Evolutionary conservation across 2,329 filamentous ascomycete genomes (phyloP), one percentile per base, ranked within the genome.

Genomic region (Orbilia oligospora): DNA sequence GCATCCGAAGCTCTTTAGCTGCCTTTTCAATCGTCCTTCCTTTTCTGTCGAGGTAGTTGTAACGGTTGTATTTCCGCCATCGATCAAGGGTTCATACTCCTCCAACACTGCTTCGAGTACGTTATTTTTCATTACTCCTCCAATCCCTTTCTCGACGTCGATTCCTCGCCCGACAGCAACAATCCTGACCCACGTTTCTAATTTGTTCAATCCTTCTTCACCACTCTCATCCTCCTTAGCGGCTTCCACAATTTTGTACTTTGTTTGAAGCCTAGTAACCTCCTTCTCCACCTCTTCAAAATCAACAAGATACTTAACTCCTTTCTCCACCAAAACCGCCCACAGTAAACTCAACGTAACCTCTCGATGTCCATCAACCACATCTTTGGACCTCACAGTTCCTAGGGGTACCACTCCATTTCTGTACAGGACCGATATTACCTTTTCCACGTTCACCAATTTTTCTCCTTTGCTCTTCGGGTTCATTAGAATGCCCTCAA

Each of bases 291-390:
- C 81, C 67, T 88, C 87, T 5, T 85, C 82, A 86, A 87, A 89
- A 80, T 91, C 87, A 1, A 91, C 84, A 0, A 91, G 84, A 5
- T 83, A 84, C 5, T 84, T 83, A 6, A 91, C 83, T 27, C 79
- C 81, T 14, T 81, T 89, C 84, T 86, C 87, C 48, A 87, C 87
- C 44, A 91, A 87, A 22, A 91, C 84, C 2, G 85, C 85, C 89
- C 89, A 91, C 4, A 91, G 84, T 9, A 91, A 84, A 4, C 86
- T 87, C 53, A 91, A 85, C 0, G 89, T 91, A 83, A 89, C 90
- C 81, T 91, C 89, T 8, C 90, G 87, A 80, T 90, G 89, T 1
- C 90, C 90, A 80, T 91, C 87, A 5, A 91, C 88, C 56, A 91
- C 87, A 69, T 91, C 88, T 46, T 88, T 87, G 0, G 89, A 86